These are phyloP conservation scores for Saksenaea vasiformis DNA, from an alignment of 371 early-diverging fungal genomes.

Conservation along the genomic window DNA sequence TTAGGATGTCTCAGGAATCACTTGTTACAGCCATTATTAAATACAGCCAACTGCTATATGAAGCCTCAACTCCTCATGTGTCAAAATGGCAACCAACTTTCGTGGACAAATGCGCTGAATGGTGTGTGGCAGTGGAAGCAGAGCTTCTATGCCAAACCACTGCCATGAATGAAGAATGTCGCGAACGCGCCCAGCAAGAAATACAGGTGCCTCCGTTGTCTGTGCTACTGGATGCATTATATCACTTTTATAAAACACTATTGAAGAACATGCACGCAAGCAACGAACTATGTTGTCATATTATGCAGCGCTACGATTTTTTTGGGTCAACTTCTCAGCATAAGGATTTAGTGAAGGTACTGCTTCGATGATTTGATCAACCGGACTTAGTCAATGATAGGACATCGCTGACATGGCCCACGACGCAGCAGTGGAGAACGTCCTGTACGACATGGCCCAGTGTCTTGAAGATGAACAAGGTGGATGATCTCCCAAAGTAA, in stretches of 20 bases:
- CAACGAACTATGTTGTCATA: constrained; percentile 27
- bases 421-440: neutral
- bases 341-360: neutral
- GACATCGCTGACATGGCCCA: neutral
- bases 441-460: neutral
- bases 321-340: neutral
- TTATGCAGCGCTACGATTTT: constrained; percentile 31
- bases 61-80: constrained; percentile 22
- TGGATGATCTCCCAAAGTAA: neutral
- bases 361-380: neutral
- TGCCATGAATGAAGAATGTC: constrained; percentile 8
- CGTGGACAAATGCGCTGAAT: constrained; percentile 24
- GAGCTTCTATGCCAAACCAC: constrained; percentile 21
- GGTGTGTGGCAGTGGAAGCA: constrained; percentile 39
- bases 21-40: constrained; percentile 23
- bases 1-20: neutral
- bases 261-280: constrained; percentile 22
- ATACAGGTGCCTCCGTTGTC: constrained; percentile 10
- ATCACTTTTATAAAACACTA: constrained; percentile 23
- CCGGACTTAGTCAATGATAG: neutral
- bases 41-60: constrained; percentile 22
- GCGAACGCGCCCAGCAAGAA: constrained; percentile 12
- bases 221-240: constrained; percentile 25
- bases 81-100: constrained; percentile 27
- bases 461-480: neutral